Percentiles rank a stretch among this genome's conserved stretches.
These are phyloP conservation scores for Phytophthora pini DNA, from an alignment of 352 stramenopile genomes.

Conservation along the genomic window DNA sequence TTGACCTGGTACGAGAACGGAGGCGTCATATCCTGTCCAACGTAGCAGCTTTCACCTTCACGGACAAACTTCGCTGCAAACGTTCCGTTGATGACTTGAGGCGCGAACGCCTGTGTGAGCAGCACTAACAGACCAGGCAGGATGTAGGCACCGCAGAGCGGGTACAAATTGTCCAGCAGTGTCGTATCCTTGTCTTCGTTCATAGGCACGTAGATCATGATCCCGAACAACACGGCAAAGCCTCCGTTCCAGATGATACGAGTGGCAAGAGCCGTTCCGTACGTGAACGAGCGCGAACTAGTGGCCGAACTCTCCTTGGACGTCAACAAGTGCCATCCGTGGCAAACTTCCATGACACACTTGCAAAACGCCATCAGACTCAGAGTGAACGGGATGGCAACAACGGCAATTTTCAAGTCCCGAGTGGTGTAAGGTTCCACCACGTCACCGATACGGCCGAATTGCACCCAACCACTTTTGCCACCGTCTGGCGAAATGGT, in stretches of 20 bases:
- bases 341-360: slow-evolving; percentile 66
- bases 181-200: slow-evolving; percentile 52
- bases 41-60: slow-evolving; percentile 76
- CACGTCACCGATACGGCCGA: slow-evolving; percentile 57
- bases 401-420: slow-evolving; percentile 60
- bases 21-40: slow-evolving; percentile 68
- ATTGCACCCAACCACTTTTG: slow-evolving; percentile 62
- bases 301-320: slow-evolving; percentile 53
- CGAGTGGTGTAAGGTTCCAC: slow-evolving; percentile 59
- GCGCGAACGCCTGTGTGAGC: slow-evolving; percentile 56
- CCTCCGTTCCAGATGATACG: slow-evolving; percentile 69
- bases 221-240: slow-evolving; percentile 60
- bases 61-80: slow-evolving; percentile 77
- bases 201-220: slow-evolving; percentile 71
- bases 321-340: slow-evolving; percentile 69
- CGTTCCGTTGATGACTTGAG: slow-evolving; percentile 57
- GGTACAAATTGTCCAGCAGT: slow-evolving; percentile 53
- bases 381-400: slow-evolving; percentile 59
- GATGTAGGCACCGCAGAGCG: slow-evolving; percentile 53
- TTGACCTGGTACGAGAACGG: slow-evolving; percentile 65
- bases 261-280: slow-evolving; percentile 54
- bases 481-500: slow-evolving; percentile 67
- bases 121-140: slow-evolving; percentile 59
- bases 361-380: slow-evolving; percentile 62
- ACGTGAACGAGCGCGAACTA: slow-evolving; percentile 67